Base-by-base conservation (phyloP, 192 early-diverging fungal species). In the Kickxella alabastrina region DNA sequence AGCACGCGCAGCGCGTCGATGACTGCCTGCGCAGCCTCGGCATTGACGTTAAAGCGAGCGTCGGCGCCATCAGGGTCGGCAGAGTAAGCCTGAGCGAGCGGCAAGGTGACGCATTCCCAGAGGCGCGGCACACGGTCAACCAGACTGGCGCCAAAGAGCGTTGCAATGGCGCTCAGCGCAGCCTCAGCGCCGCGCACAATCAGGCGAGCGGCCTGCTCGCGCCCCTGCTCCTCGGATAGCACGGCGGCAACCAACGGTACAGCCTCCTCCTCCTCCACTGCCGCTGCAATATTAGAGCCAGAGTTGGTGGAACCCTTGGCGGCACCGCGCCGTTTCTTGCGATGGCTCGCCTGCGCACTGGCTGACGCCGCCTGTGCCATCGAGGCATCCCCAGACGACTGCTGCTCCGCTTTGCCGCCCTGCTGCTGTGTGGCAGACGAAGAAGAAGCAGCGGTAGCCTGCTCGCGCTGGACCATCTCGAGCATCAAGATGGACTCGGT, bases 1-100 rank as follows among this genome's bases (percentile, higher is more conserved):
- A 91, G 50, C 15, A 92, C 78, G 7, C 87, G 81, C 49, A 99
- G 62, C 0, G 87, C 75, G 36, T 97, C 88, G 18, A 91, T 85
- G 4, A 87, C 69, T 1, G 84, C 80, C 63, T 93, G 92, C 10
- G 44, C 78, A 14, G 15, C 31, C 0, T 44, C 24, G 3, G 38
- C 40, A 8, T 49, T 38, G 32, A 13, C 35, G 3, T 43, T 48
- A 45, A 71, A 55, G 27, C 19, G 24, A 12, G 22, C 39, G 27
- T 72, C 68, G 14, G 61, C 62, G 3, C 18, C 1, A n/a, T 19
- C 29, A 10, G 52, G 32, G 9, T 43, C 45, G 27, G 27, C 6
- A 0, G 34, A 32, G 28, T 61, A 76, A 1, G 45, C 43, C 0
- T 49, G 37, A 1, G 43, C 37, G 4, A 73, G 59, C 17, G 77